phyloP scores from a whole-genome alignment of 306 rosid genomes.

The Potentilla sterilis region DNA sequence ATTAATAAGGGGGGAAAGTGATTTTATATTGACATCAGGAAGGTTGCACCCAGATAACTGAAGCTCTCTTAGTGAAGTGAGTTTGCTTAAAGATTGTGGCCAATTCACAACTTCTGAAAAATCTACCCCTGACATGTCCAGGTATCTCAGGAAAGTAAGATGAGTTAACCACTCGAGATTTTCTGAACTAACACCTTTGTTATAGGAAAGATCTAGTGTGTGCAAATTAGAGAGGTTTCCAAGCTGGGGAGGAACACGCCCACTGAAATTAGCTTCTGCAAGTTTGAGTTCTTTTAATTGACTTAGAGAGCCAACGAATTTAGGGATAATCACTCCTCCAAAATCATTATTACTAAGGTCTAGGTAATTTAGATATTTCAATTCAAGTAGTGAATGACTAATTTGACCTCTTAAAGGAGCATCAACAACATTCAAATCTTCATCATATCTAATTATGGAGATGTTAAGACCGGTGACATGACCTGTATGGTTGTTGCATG shows the following conservation, averaged over 20 bases:
- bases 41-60: not conserved
- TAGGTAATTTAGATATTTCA: not conserved
- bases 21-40: not conserved
- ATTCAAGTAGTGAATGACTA: not conserved
- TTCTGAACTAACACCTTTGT: not conserved
- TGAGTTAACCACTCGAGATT: not conserved
- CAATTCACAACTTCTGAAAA: not conserved
- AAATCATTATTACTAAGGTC: not conserved
- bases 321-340: not conserved
- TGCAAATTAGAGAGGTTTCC: conserved; percentile 3
- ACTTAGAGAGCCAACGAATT: not conserved
- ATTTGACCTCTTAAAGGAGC: not conserved
- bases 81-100: not conserved
- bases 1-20: not conserved
- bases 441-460: too few relatives aligned
- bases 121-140: not conserved
- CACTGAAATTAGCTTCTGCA: not conserved
- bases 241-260: not conserved
- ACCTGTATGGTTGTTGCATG: not conserved
- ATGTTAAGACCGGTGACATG: not conserved
- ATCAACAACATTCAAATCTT: too few relatives aligned
- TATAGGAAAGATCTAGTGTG: not conserved
- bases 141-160: not conserved
- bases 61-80: not conserved
- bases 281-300: not conserved